Evolutionary conservation across 768 basidiomycete species (phyloP), one percentile per base, ranked within the genome.

Genomic region (Dendrothele bispora): DNA sequence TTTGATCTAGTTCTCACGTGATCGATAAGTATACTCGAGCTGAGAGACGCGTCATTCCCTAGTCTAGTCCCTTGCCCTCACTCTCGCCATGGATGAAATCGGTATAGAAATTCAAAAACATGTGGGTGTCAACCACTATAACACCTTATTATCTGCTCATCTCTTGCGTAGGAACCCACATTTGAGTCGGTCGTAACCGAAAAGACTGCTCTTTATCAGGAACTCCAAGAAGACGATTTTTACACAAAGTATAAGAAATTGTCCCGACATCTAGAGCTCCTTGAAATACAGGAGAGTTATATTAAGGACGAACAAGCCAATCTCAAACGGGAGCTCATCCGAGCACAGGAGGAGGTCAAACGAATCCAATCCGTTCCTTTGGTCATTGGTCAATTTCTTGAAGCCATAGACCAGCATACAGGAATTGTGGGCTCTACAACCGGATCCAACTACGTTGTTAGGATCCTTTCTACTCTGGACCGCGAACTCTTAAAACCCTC

Each of bases 221-320:
- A 94, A 58, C 77, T 95, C 26, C 91, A 94, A 59, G 83, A 81
- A 55, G 91, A 98, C 71, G 97, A 98, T 70, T 72, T 98, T 52
- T 99, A 98, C 65, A 84, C 91, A 68, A 97, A 95, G 67, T 97
- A 91, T 82, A 95, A 97, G 80, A 92, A 92, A 61, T 87, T 99
- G 41, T 82, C 90, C 43, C 86, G 92, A 39, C 95, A 99, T 61
- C 78, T 95, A 27, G 94, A 99, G 62, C 92, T 99, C 74, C 83
- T 98, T 29, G 88, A 91, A 43, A 91, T 93, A 22, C 87, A 88
- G 60, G 90, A 98, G 69, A 89, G 88, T 70, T 99, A 98, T 65
- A 97, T 99, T 69, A 95, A 98, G 65, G 95, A 99, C 58, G 97
- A 99, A 67, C 95, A 97, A 60, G 91, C 91, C 14, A 98, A 98